Evolutionary conservation across 768 basidiomycete species (phyloP), one percentile per base, ranked within the genome.

Genomic region (Leccinum disarticulatum): DNA sequence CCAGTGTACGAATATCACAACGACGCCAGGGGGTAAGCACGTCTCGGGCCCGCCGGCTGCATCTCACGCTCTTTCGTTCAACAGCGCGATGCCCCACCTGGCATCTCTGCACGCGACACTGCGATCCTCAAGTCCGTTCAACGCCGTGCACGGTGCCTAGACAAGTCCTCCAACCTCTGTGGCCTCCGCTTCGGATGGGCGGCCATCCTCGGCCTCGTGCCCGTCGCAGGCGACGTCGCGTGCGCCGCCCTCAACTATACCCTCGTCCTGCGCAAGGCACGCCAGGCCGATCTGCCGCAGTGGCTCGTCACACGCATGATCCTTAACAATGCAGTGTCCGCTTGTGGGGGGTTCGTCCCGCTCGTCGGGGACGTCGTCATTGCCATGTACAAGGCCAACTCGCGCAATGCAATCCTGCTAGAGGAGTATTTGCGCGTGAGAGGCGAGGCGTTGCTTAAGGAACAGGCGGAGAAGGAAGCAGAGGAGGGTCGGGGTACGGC

Each of bases 171-270:
- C 78, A 79, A 70, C 47, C 31, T 96, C 2, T 89, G 87, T 61
- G 93, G 95, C 10, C 69, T 95, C 55, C 84, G 85, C 13, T 93
- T 96, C 60, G 95, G 95, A 0, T 95, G 88, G 88, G 84, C 91
- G 1, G 90, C 93, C 74, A 71, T 91, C 67, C 88, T 94, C 70
- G 87, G 88, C 0, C 78, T 91, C 17, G 70, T 93, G 49, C 91
- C 91, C 8, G 74, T 86, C 36, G 80, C 83, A 0, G 92, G 91
- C 15, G 88, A 91, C 65, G 76, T 84, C 31, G 79, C 84, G 1
- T 84, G 88, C 65, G 80, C 81, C 6, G 48, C 73, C 2, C 79
- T 95, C 57, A 87, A 91, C 73, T 93, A 95, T 74, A 65, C 77
- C 49, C 85, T 96, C 59, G 84, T 97, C 58, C 75, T 95, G 6